Evolutionary conservation across 257 asterid species (phyloP).

Genomic region (Solanum tacnaense): DNA sequence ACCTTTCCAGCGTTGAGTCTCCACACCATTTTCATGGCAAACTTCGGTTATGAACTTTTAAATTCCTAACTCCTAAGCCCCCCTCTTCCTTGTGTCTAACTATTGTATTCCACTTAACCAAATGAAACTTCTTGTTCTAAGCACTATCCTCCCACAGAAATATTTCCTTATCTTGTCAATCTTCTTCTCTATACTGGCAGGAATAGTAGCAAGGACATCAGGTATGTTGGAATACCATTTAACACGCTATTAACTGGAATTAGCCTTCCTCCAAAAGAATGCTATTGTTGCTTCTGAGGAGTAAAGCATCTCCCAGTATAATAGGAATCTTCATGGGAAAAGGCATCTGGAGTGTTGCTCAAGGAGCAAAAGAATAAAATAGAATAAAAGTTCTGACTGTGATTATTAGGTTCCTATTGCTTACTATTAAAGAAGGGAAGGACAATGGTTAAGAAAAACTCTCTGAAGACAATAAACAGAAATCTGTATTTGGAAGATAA

Average conservation of each 20-base stretch:
- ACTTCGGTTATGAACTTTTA: neutral
- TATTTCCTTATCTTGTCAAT: neutral
- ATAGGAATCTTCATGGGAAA: neutral
- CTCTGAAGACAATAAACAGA: neutral
- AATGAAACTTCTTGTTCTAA: neutral
- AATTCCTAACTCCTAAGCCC: neutral
- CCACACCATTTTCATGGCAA: neutral
- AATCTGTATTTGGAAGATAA: neutral
- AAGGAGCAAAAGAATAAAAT: neutral
- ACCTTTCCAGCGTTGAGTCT: neutral
- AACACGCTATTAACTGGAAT: neutral
- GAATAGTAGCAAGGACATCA: neutral
- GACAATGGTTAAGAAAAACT: neutral
- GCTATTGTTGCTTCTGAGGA: neutral
- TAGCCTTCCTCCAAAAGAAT: neutral
- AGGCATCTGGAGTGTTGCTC: neutral
- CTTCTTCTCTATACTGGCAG: neutral
- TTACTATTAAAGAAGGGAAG: neutral
- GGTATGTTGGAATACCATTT: neutral
- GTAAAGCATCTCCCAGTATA: neutral
- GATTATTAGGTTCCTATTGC: neutral
- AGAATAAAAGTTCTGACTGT: neutral
- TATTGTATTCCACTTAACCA: neutral
- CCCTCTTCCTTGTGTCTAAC: neutral
- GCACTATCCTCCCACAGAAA: neutral